A percentile compares a stretch with the other conserved stretches of the same genome.
phyloP scores from a whole-genome alignment of 768 basidiomycete species.

The Lepiota subincarnata region DNA sequence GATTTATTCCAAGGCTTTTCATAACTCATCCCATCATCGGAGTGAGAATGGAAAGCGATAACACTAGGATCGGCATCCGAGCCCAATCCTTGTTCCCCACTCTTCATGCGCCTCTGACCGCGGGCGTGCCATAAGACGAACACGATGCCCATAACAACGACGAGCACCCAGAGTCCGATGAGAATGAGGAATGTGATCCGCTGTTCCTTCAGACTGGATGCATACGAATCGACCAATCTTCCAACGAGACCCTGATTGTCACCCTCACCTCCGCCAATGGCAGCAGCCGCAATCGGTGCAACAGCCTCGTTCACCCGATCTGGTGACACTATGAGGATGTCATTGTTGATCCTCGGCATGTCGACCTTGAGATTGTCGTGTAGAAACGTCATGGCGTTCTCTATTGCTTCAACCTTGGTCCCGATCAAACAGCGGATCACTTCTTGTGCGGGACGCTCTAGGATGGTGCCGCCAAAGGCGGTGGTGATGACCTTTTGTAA shows the following conservation, averaged over 20 bases:
- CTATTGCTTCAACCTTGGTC: conserved; percentile 83
- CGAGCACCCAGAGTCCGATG: conserved; percentile 77
- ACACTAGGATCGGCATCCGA: conserved; percentile 39
- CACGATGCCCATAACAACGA: conserved; percentile 73
- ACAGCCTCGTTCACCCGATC: conserved; percentile 68
- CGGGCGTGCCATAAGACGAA: conserved; percentile 74
- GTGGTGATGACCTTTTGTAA: conserved; percentile 73
- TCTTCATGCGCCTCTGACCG: conserved; percentile 45
- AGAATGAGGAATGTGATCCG: conserved; percentile 81
- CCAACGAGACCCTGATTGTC: conserved; percentile 63
- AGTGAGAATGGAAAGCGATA: conserved; percentile 30
- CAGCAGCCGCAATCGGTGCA: conserved; percentile 78
- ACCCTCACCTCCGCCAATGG: conserved; percentile 55
- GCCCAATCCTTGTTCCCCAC: conserved; percentile 43
- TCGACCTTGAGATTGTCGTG: conserved; percentile 81
- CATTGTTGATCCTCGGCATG: conserved; percentile 73
- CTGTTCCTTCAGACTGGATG: conserved; percentile 70
- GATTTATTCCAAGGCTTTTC: conserved; percentile 4
- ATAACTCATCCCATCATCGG: not conserved
- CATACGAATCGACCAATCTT: conserved; percentile 69
- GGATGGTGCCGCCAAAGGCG: conserved; percentile 81
- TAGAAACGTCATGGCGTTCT: conserved; percentile 86
- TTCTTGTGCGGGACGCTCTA: conserved; percentile 77
- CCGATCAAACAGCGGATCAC: conserved; percentile 90
- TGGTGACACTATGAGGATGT: conserved; percentile 74